phyloP scores from a whole-genome alignment of 495 filamentous ascomycete genomes.

The Amniculicola lignicola region DNA sequence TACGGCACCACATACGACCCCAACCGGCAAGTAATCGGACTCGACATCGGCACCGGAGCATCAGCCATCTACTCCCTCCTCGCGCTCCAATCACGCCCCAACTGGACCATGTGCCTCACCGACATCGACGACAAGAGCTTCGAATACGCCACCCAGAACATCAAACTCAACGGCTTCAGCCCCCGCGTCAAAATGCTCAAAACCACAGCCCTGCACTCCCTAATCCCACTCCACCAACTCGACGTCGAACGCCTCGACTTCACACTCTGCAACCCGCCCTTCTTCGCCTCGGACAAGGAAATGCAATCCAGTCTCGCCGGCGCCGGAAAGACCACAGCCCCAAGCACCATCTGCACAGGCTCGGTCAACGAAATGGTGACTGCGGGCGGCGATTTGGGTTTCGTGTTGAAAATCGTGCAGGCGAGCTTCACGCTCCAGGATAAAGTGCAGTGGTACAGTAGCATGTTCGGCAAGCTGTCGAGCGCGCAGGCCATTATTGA shows the following conservation, averaged over 20 bases:
- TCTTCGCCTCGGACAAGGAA: constrained; percentile 72
- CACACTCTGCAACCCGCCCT: constrained; percentile 92
- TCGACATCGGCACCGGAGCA: constrained; percentile 90
- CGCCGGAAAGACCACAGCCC: constrained; percentile 60
- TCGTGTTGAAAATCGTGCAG: constrained; percentile 69
- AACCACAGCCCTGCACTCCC: constrained; percentile 48
- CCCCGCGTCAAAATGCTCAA: constrained; percentile 62
- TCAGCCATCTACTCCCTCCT: constrained; percentile 89
- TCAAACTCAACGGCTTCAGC: constrained; percentile 60
- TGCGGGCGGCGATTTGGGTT: constrained; percentile 75
- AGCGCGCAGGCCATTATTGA: constrained; percentile 65
- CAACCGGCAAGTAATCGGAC: constrained; percentile 58
- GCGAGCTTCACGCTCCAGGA: constrained; percentile 63
- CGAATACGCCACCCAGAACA: constrained; percentile 60
- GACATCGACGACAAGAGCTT: constrained; percentile 78
- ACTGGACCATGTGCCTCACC: constrained; percentile 52
- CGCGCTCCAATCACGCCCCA: constrained; percentile 61
- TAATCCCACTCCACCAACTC: constrained; percentile 61
- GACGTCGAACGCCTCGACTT: constrained; percentile 68
- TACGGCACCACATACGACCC: constrained; percentile 56
- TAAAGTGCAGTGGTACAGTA: constrained; percentile 79
- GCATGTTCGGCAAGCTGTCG: constrained; percentile 81
- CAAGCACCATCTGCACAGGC: constrained; percentile 78
- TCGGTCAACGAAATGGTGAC: constrained; percentile 78
- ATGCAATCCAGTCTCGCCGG: constrained; percentile 57